Base-by-base conservation (phyloP, 2,329 filamentous ascomycete species). In the Tolypocladium pustulatum region DNA sequence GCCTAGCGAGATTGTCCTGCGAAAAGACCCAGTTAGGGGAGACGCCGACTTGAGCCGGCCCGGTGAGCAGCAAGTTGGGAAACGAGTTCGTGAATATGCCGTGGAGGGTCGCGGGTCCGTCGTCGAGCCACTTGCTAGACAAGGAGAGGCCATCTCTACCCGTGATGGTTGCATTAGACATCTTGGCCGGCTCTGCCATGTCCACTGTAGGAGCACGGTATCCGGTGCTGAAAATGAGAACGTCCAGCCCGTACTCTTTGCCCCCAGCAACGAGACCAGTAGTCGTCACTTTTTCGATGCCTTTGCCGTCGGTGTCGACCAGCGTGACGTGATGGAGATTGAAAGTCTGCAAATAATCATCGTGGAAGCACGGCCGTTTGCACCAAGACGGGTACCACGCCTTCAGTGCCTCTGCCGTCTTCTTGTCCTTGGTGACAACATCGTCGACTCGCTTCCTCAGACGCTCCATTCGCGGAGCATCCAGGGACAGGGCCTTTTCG, bases 301-400 rank as follows among this genome's bases (percentile, higher is more conserved):
- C 81, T 61, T 76, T 74, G 5, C 80, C 81, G 36, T 80, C 69
- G 0, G 83, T 87, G 65, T 88, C 82, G 20, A 88, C 73, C 0
- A 88, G 77, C 7, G 76, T 74, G 4, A 88, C 84, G 63, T 84
- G 79, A 0, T 75, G 69, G 36, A 65, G 66, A 69, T 88, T 88
- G 76, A 87, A 88, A 0, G 78, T 63, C 3, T 74, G 65, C 0
- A 87, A 75, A 64, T 84, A 87, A 6, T 78, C 75, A 64, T 87
- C 81, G 68, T 82, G 81, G 69, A 86, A 87, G 46, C 74, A 78
- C 0, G 84, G 83, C 0, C 85, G 78, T 67, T 88, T 88, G 73
- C 85, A 88, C 77, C 80, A 85, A 0, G 71, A 69, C 0, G 80
- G 77, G 65, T 87, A 88, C 80, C 81, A 85, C 0, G 82, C 73